Percentiles rank a stretch among this genome's conserved stretches.
phyloP scores from a whole-genome alignment of 352 stramenopile genomes.

The Phytopythium sindhum region DNA sequence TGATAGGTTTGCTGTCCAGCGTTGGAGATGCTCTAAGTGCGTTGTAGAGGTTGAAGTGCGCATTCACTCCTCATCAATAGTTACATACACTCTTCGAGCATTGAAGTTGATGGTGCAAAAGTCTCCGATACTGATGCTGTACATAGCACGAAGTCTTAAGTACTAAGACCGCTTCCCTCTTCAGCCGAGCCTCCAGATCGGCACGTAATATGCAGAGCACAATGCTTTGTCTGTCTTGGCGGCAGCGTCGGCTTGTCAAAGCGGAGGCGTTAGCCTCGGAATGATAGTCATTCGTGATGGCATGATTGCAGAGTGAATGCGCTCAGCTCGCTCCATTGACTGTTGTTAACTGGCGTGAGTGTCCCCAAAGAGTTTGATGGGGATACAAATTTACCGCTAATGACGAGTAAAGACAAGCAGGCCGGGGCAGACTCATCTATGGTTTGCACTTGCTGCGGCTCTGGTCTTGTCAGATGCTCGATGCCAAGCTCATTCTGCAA shows the following conservation, averaged over 20 bases:
- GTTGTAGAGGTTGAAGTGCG: background rate
- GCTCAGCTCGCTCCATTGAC: no score
- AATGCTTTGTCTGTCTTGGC: no score
- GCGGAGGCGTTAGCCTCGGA: background rate
- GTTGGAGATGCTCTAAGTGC: no score
- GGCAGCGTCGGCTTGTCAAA: background rate
- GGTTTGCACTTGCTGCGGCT: background rate
- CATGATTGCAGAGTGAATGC: no score
- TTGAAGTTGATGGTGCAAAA: background rate
- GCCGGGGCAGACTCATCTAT: background rate
- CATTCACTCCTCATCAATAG: background rate
- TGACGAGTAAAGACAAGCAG: background rate
- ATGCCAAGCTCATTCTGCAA: background rate
- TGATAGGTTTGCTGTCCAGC: no score
- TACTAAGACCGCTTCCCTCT: no score
- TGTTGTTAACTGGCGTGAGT: no score
- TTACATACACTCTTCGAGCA: background rate
- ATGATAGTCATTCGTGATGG: no score
- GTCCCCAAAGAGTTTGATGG: no score
- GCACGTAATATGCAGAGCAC: no score
- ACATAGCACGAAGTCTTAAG: no score
- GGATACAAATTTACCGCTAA: background rate
- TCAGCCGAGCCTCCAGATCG: background rate
- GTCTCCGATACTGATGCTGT: no score
- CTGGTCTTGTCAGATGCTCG: background rate